These are phyloP conservation scores for Diplodia scrobiculata DNA, from an alignment of 2,329 filamentous ascomycete species.

Conservation along the genomic window DNA sequence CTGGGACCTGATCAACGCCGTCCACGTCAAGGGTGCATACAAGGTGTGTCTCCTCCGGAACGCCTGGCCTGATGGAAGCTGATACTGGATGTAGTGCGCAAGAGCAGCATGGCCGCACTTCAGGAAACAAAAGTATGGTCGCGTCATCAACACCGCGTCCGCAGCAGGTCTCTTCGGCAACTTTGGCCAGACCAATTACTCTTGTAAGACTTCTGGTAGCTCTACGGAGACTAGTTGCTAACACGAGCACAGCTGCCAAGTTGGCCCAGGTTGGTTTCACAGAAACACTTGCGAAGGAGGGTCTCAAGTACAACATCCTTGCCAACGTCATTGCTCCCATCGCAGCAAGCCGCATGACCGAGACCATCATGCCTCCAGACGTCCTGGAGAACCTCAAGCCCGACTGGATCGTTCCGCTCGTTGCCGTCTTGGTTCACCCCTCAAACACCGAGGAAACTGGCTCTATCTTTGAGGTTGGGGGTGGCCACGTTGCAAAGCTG, in stretches of 20 bases:
- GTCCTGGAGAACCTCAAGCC: conserved; percentile 82
- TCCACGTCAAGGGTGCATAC: conserved; percentile 91
- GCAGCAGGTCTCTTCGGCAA: conserved; percentile 92
- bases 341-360: conserved; percentile 91
- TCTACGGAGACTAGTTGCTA: conserved; percentile 33
- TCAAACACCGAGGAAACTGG: conserved; percentile 82
- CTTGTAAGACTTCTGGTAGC: conserved; percentile 53
- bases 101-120: conserved; percentile 96
- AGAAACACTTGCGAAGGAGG: conserved; percentile 96
- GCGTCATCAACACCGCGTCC: conserved; percentile 96
- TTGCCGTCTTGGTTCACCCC: conserved; percentile 83
- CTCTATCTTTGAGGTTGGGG: conserved; percentile 89
- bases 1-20: conserved; percentile 92
- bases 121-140: conserved; percentile 97
- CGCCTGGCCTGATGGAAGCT: conserved; percentile 12
- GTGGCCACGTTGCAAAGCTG: conserved; percentile 87
- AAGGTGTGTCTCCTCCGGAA: conserved; percentile 55
- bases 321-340: conserved; percentile 94
- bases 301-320: conserved; percentile 95
- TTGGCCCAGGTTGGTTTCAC: conserved; percentile 94
- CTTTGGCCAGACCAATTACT: conserved; percentile 97
- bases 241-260: conserved; percentile 69
- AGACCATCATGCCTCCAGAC: conserved; percentile 94
- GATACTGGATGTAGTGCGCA: conserved; percentile 60
- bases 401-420: conserved; percentile 92